A percentile compares a stretch with the other conserved stretches of the same genome.
Conservation (phyloP, 179 eudicot species). For the Vitellaria paradoxa region DNA sequence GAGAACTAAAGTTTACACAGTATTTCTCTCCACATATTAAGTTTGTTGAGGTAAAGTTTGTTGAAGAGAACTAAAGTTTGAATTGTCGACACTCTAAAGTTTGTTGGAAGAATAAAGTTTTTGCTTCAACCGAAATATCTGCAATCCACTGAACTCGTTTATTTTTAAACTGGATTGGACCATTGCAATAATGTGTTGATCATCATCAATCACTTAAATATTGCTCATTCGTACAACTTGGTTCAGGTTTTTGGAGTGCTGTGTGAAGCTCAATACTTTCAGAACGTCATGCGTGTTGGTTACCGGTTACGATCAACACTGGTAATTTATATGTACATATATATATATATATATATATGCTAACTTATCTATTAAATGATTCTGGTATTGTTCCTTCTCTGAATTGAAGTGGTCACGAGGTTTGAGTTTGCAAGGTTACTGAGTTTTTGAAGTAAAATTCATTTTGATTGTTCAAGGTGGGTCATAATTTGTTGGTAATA, state of each 20-base stretch:
- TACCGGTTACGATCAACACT: slow-evolving; percentile 71
- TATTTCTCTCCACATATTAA: no score
- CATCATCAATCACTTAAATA: not conserved
- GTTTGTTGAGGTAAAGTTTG: no score
- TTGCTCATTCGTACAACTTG: not conserved
- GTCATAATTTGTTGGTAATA: slow-evolving; percentile 1
- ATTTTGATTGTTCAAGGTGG: not conserved
- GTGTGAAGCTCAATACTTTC: slow-evolving; percentile 84
- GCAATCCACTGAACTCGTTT: not conserved
- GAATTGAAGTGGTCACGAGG: not conserved
- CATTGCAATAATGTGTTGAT: not conserved
- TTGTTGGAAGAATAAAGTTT: not conserved
- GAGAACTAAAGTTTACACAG: no score
- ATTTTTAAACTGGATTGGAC: not conserved
- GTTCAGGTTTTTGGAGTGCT: slow-evolving; percentile 71
- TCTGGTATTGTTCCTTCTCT: not conserved
- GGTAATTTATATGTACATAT: slow-evolving; percentile 31
- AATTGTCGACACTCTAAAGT: no score
- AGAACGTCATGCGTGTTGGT: slow-evolving; percentile 92
- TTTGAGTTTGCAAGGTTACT: not conserved
- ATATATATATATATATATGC: not conserved
- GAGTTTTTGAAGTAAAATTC: not conserved
- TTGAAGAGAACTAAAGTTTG: no score
- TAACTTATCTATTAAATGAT: slow-evolving; percentile 3
- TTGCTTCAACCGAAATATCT: not conserved